Evolutionary conservation across 1,139 yeast genomes (phyloP).

Genomic region (Wickerhamomyces sp.): DNA sequence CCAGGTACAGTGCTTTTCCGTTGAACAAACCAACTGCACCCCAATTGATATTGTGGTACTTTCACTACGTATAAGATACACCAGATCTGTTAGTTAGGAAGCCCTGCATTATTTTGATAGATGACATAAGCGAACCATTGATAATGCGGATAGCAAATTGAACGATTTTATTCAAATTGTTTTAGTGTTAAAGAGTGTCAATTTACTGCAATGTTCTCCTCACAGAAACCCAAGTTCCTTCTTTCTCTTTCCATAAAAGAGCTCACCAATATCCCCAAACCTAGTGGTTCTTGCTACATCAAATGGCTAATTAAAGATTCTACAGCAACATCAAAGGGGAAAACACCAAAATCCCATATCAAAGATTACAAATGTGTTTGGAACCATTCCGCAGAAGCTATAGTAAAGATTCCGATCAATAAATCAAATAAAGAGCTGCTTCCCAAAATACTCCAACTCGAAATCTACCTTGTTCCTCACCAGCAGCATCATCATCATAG

Average conservation of each 20-base stretch:
- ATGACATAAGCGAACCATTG: too few relatives aligned
- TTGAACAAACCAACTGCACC: too few relatives aligned
- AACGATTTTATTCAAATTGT: too few relatives aligned
- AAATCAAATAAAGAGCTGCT: constrained; percentile 28
- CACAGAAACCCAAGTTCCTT: constrained; percentile 45
- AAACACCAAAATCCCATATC: constrained; percentile 39
- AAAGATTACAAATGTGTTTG: constrained; percentile 47
- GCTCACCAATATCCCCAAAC: constrained; percentile 76
- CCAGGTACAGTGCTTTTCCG: too few relatives aligned
- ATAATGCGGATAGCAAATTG: too few relatives aligned
- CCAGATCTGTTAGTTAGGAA: too few relatives aligned
- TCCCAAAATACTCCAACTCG: constrained; percentile 32
- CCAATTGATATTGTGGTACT: too few relatives aligned
- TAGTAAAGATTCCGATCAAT: constrained; percentile 39
- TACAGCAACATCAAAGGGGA: constrained; percentile 38
- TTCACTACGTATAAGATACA: too few relatives aligned
- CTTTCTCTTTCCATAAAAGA: constrained; percentile 60
- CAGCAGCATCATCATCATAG: constrained; percentile 2
- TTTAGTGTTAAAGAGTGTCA: too few relatives aligned
- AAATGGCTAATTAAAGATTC: constrained; percentile 52
- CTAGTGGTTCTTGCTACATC: constrained; percentile 63
- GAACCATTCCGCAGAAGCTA: constrained; percentile 35
- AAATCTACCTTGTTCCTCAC: constrained; percentile 28
- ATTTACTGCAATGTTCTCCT: background rate
- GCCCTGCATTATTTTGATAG: too few relatives aligned